phyloP scores from a whole-genome alignment of 2,329 filamentous ascomycete species.

The Claviceps sp. region DNA sequence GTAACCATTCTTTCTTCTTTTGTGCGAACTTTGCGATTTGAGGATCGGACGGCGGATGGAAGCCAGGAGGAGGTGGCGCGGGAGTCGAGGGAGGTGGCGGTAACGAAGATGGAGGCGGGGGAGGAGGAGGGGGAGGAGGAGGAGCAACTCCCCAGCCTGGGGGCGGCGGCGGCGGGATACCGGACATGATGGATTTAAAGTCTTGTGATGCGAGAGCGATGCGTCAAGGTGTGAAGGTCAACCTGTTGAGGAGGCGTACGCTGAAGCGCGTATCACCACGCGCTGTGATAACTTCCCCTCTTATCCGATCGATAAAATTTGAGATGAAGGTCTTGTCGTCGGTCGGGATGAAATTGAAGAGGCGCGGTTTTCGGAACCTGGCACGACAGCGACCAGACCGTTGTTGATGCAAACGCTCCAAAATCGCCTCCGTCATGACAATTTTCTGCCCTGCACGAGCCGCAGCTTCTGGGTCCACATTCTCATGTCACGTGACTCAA shows the following conservation, averaged over 20 bases:
- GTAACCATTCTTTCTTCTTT: constrained; percentile 98
- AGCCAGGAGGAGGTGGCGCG: constrained; percentile 55
- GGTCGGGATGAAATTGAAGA: constrained; percentile 7
- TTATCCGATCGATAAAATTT: neutral
- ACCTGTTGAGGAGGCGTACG: constrained; percentile 18
- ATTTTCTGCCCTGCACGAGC: constrained; percentile 18
- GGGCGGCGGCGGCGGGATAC: constrained; percentile 41
- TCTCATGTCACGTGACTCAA: neutral
- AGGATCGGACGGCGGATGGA: constrained; percentile 66
- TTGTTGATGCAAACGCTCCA: constrained; percentile 8
- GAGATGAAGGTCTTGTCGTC: neutral
- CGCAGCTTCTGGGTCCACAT: constrained; percentile 7
- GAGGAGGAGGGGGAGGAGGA: constrained; percentile 46
- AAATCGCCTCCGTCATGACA: constrained; percentile 18
- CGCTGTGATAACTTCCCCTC: constrained; percentile 13
- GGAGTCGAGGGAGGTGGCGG: constrained; percentile 42
- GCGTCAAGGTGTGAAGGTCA: constrained; percentile 13
- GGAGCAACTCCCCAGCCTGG: constrained; percentile 40
- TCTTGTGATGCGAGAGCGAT: constrained; percentile 10
- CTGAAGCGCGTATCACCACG: constrained; percentile 22
- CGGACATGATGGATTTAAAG: constrained; percentile 32
- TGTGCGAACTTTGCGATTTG: constrained; percentile 89
- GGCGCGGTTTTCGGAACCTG: constrained; percentile 15
- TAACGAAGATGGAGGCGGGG: constrained; percentile 40
- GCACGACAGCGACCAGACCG: constrained; percentile 17